These are phyloP conservation scores for Acmispon strigosus DNA, from an alignment of 306 rosid species.

Conservation along the genomic window DNA sequence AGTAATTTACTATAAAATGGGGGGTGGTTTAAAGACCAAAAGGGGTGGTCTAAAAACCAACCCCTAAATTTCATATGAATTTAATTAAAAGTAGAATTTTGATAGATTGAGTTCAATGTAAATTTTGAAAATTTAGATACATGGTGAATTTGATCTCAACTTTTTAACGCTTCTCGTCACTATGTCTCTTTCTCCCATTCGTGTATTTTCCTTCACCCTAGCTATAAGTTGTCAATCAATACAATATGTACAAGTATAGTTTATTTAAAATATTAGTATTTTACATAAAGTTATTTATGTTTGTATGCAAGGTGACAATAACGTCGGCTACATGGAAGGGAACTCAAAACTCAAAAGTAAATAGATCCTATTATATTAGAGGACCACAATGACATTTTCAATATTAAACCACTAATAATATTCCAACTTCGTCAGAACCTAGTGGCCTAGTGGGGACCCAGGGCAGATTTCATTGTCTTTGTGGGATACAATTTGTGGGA, in stretches of 20 bases:
- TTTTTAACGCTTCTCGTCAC: neutral
- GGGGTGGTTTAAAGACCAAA: too few relatives aligned
- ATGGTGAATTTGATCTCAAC: neutral
- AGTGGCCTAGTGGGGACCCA: neutral
- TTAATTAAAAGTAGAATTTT: too few relatives aligned
- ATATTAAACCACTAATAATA: neutral
- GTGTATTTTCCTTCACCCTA: neutral
- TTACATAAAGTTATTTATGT: neutral
- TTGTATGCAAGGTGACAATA: neutral
- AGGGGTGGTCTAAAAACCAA: too few relatives aligned
- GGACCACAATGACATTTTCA: neutral
- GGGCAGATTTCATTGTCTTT: neutral
- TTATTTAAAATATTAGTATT: neutral
- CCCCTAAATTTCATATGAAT: too few relatives aligned
- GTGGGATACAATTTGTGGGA: neutral
- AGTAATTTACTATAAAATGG: too few relatives aligned
- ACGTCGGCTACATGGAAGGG: neutral
- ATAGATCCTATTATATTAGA: neutral
- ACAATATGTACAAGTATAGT: neutral
- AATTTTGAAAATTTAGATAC: too few relatives aligned
- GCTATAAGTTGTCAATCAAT: neutral
- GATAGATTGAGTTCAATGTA: too few relatives aligned
- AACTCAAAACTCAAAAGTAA: neutral
- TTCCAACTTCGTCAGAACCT: neutral
- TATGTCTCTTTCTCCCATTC: conserved; percentile 1